These are phyloP conservation scores for Sporothrix humicola DNA, from an alignment of 2,329 filamentous ascomycete genomes.

Conservation along the genomic window DNA sequence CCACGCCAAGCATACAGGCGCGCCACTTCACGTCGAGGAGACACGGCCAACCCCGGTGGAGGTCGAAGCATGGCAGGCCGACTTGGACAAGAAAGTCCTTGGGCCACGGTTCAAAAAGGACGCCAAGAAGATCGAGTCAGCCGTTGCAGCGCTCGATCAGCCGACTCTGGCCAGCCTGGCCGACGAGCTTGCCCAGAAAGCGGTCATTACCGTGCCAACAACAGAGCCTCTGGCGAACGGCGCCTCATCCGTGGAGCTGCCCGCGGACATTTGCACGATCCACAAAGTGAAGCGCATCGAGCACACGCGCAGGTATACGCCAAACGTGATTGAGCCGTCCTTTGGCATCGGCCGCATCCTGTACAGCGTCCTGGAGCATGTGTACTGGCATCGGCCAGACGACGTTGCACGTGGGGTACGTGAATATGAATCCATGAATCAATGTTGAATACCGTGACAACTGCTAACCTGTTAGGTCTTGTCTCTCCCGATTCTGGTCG, in stretches of 20 bases:
- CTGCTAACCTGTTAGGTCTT: conserved; percentile 57
- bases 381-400: conserved; percentile 86
- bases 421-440: conserved; percentile 43
- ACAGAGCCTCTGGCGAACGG: conserved; percentile 78
- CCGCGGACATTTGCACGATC: conserved; percentile 41
- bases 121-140: conserved; percentile 81
- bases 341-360: conserved; percentile 96
- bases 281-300: conserved; percentile 67
- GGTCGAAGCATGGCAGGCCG: too few species aligned
- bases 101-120: conserved; percentile 96
- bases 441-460: too few species aligned
- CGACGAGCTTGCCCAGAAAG: conserved; percentile 37
- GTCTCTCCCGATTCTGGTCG: conserved; percentile 67
- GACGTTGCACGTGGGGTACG: conserved; percentile 87
- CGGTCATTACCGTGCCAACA: conserved; percentile 60
- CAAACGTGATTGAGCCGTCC: conserved; percentile 95
- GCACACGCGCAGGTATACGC: conserved; percentile 87
- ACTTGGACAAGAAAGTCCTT: conserved; percentile 85
- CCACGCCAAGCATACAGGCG: conserved; percentile 90
- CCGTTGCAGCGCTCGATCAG: conserved; percentile 66
- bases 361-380: conserved; percentile 91
- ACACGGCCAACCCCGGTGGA: too few species aligned
- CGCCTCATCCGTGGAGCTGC: conserved; percentile 86
- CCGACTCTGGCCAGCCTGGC: too few species aligned
- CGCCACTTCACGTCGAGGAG: conserved; percentile 60